Evolutionary conservation across 345 rosid genomes (phyloP), one percentile per base, ranked within the genome.

Genomic region (Brassica rapa): DNA sequence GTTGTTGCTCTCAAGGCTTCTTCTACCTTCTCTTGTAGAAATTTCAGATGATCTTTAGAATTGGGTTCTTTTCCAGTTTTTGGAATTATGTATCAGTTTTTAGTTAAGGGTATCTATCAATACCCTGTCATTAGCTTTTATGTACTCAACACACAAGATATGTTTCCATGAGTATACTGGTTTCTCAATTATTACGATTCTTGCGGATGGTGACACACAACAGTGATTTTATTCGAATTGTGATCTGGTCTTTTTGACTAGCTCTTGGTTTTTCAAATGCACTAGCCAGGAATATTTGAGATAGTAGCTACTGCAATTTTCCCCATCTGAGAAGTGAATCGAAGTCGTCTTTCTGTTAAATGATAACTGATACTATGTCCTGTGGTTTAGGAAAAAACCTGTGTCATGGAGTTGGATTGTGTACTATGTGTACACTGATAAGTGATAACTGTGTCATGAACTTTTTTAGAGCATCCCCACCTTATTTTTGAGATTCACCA

Each of bases 21-120:
- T 56, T 29, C 63, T 60, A 51, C 70, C 27, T 76, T 39, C 14
- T 81, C 84, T 77, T 66, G 81, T 81, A 72, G 53, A 81, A 24
- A 76, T 39, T 72, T 81, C 62, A 81, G 81, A 77, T 81, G 65
- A 77, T 14, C 9, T 59, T 70, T 9, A 25, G 64, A 77, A 16
- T 24, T 33, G n/a, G 41, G 23, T 62, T 55, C 8, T 7, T 78
- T 65, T n/a, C 19, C 39, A 11, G 1, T 21, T 7, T 55, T 1
- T 5, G 11, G 16, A n/a, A 62, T 11, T 24, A 3, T 24, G 30
- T 4, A 59, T 60, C 21, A 15, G 29, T 56, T 33, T 64, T 1
- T 6, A n/a, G 16, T 6, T 65, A 12, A 49, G 46, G 68, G 73
- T 78, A 78, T 66, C 10, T 9, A 72, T 72, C 77, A 59, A 72